These are phyloP conservation scores for Aspergillus ustus DNA, from an alignment of 2,329 filamentous ascomycete species.

Conservation along the genomic window DNA sequence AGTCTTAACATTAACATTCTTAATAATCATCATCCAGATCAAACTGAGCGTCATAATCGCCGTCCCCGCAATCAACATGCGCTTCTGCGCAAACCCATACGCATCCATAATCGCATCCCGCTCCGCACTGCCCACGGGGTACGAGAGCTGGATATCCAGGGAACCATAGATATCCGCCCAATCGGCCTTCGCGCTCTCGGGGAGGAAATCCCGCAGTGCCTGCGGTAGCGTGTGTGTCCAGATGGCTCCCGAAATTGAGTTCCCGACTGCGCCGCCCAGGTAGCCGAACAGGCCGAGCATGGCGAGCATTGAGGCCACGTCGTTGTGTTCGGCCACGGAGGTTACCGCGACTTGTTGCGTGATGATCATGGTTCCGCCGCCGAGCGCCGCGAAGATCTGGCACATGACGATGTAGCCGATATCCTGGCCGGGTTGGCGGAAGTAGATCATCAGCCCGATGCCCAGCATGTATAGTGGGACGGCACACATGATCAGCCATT, in stretches of 20 bases:
- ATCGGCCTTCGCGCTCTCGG: conserved; percentile 10
- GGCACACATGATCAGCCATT: conserved; percentile 58
- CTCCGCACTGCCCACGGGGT: conserved; percentile 48
- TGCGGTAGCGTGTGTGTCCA: conserved; percentile 62
- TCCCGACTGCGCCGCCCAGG: conserved; percentile 60
- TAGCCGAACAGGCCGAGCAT: conserved; percentile 60
- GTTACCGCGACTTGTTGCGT: conserved; percentile 60
- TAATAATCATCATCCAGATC: conserved; percentile 53
- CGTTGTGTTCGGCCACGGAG: conserved; percentile 59
- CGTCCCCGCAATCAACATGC: conserved; percentile 57
- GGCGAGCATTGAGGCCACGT: conserved; percentile 61
- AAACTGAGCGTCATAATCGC: conserved; percentile 51
- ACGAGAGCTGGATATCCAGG: conserved; percentile 28
- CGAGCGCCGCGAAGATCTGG: conserved; percentile 63
- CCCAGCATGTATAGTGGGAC: conserved; percentile 60
- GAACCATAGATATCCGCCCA: conserved; percentile 17
- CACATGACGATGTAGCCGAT: conserved; percentile 63
- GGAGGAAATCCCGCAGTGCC: conserved; percentile 39
- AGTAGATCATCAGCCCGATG: conserved; percentile 61
- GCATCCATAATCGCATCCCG: conserved; percentile 63
- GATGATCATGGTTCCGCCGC: conserved; percentile 59
- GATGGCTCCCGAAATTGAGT: conserved; percentile 62
- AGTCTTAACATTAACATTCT: conserved; percentile 56
- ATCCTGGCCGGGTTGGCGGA: conserved; percentile 52
- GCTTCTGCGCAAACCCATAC: conserved; percentile 61